phyloP scores from a whole-genome alignment of 257 asterid species.

The Galeopsis tetrahit region DNA sequence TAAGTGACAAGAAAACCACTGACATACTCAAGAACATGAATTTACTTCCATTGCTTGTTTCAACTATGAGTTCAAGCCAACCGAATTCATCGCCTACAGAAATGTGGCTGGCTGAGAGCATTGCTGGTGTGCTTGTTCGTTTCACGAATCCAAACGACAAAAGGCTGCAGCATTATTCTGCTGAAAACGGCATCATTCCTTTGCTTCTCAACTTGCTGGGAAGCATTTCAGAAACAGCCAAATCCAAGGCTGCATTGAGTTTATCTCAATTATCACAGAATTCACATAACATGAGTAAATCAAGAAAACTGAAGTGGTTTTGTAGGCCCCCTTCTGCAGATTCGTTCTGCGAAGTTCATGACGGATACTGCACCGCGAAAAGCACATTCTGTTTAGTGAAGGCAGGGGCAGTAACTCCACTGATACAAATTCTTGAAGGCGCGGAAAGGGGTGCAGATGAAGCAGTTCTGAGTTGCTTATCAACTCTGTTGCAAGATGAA shows the following conservation, averaged over 20 bases:
- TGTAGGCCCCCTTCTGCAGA: conserved; percentile 55
- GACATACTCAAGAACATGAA: conserved; percentile 56
- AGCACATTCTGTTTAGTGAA: conserved; percentile 71
- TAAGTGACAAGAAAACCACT: conserved; percentile 57
- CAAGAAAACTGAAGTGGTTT: conserved; percentile 65
- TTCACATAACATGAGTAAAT: conserved; percentile 49
- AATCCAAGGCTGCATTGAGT: conserved; percentile 61
- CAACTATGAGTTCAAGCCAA: conserved; percentile 35
- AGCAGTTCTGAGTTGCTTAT: conserved; percentile 58
- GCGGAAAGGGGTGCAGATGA: conserved; percentile 66
- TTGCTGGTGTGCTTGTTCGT: conserved; percentile 59
- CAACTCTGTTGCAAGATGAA: conserved; percentile 68
- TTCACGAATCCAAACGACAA: conserved; percentile 70
- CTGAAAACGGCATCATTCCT: conserved; percentile 56
- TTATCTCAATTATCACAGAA: conserved; percentile 75
- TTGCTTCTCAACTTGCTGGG: conserved; percentile 62
- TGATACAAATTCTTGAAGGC: conserved; percentile 57
- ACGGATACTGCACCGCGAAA: conserved; percentile 54
- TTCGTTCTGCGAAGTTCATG: conserved; percentile 62
- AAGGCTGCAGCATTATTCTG: conserved; percentile 66
- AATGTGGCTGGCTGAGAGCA: conserved; percentile 51
- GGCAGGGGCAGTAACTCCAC: conserved; percentile 57
- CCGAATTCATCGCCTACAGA: conserved; percentile 30
- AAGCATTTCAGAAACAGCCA: conserved; percentile 49
- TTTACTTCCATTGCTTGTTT: conserved; percentile 51